Base-by-base conservation (phyloP, 2,329 filamentous ascomycete species). In the Cladosporium oxysporum region DNA sequence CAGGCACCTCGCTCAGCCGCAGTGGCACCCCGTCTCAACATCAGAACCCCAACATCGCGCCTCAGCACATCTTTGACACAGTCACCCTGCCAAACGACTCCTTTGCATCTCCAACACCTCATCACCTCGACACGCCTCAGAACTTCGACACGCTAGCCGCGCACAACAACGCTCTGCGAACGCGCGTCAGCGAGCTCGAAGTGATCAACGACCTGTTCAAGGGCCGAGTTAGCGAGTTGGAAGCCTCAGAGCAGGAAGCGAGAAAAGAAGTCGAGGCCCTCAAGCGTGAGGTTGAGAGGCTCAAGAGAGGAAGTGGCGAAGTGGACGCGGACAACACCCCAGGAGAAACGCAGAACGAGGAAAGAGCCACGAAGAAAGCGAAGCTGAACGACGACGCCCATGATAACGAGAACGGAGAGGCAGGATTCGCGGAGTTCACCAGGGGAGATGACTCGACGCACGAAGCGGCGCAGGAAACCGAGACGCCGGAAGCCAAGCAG, bases 161-260 rank as follows among this genome's bases (percentile, higher is more conserved):
- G 1, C 87, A 90, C 68, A 97, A 96, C 77, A 91, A 91, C 5
- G 90, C 89, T 60, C 84, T 98, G n/a, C 96, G 96, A 81, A 99
- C 95, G 0, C 89, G 95, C 50, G 94, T 99, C 37, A 95, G 90
- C 72, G 95, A 99, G 78, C 85, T 99, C 28, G 95, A 99, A 76
- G 87, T 99, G 62, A 97, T 99, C 82, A 97, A 88, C 73, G 85
- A 89, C 63, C 79, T 91, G 23, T 91, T 90, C 76, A 81, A 82
- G 55, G 89, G 90, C 67, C 80, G 81, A 12, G 88, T 97, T 49
- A 78, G 88, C 76, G 84, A 95, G 75, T 83, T 95, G 14, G 92
- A 96, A 76, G 87, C 89, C 71, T 90, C 90, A 74, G 91, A 94
- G 75, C 86, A 86, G 58, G 88, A 85, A 58, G 87, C 90, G 62